Evolutionary conservation across 306 rosid species (phyloP).

Genomic region (Prunus davidiana): DNA sequence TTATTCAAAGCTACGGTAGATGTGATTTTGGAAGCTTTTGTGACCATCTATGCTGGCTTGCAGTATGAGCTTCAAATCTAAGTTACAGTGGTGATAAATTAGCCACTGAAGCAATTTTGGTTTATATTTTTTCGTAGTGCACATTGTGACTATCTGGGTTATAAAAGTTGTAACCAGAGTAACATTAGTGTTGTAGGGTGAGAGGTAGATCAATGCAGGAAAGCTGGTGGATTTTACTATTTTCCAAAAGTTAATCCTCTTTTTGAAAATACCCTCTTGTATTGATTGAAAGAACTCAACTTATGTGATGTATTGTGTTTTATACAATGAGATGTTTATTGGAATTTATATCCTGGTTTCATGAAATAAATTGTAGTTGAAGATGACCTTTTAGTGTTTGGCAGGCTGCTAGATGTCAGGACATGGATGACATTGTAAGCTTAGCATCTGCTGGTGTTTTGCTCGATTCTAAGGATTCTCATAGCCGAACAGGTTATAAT

Average conservation of each 20-base stretch:
- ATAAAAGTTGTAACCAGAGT: not conserved
- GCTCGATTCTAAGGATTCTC: conserved; percentile 68
- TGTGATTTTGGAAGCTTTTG: not conserved
- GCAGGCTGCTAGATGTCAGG: conserved; percentile 79
- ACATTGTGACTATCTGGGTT: not conserved
- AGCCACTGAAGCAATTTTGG: not conserved
- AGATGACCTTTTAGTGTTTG: not conserved
- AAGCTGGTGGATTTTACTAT: not conserved
- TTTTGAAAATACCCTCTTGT: too few species aligned
- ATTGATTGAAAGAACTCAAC: too few species aligned
- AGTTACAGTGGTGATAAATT: not conserved
- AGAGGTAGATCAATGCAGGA: too few species aligned
- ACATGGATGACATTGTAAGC: conserved; percentile 54
- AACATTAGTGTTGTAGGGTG: too few species aligned
- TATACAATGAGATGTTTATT: not conserved
- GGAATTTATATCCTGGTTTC: not conserved
- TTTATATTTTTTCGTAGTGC: not conserved
- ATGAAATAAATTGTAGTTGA: not conserved
- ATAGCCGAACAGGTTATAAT: conserved; percentile 62
- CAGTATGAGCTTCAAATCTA: too few species aligned
- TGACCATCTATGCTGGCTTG: not conserved
- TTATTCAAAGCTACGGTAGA: not conserved
- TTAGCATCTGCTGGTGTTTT: conserved; percentile 52
- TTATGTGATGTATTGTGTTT: too few species aligned
- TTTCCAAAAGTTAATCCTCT: not conserved